Percentiles rank a stretch among this genome's conserved stretches.
phyloP scores from a whole-genome alignment of 352 stramenopile species.

The Peronospora farinosa region DNA sequence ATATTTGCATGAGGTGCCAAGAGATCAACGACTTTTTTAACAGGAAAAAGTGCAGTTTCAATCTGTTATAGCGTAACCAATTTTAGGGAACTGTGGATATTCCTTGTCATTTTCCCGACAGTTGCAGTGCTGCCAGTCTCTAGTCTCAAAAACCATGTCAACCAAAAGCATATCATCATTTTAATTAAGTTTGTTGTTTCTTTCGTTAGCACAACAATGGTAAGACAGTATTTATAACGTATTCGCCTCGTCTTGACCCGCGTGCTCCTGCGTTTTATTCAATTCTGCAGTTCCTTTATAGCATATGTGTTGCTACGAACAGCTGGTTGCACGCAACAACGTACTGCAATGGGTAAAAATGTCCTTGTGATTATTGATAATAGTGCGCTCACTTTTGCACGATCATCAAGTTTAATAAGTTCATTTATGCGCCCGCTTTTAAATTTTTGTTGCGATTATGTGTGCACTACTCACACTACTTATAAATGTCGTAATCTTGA shows the following conservation, averaged over 20 bases:
- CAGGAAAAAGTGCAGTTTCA: not conserved
- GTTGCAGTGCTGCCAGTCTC: conserved; percentile 1
- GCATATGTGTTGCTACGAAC: conserved; percentile 49
- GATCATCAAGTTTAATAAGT: conserved; percentile 58
- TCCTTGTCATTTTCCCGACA: not conserved
- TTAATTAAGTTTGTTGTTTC: not conserved
- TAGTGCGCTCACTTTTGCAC: conserved; percentile 40
- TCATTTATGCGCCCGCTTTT: conserved; percentile 60
- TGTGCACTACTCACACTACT: conserved; percentile 33
- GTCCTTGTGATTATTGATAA: conserved; percentile 43
- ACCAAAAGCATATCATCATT: too few species aligned
- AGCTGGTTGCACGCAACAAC: conserved; percentile 32
- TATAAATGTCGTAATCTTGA: conserved; percentile 39
- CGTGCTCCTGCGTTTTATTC: conserved; percentile 48
- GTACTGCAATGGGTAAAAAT: conserved; percentile 26
- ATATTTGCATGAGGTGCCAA: too few species aligned
- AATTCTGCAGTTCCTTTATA: conserved; percentile 51
- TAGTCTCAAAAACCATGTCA: not conserved
- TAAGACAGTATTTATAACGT: not conserved
- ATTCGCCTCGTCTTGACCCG: conserved; percentile 30
- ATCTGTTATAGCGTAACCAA: not conserved
- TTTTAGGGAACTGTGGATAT: not conserved
- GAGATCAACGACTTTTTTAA: too few species aligned
- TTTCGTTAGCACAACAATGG: conserved; percentile 1
- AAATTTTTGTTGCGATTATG: conserved; percentile 44